These are phyloP conservation scores for Scheffersomyces illinoinensis DNA, from an alignment of 1,139 yeast species.

Conservation along the genomic window DNA sequence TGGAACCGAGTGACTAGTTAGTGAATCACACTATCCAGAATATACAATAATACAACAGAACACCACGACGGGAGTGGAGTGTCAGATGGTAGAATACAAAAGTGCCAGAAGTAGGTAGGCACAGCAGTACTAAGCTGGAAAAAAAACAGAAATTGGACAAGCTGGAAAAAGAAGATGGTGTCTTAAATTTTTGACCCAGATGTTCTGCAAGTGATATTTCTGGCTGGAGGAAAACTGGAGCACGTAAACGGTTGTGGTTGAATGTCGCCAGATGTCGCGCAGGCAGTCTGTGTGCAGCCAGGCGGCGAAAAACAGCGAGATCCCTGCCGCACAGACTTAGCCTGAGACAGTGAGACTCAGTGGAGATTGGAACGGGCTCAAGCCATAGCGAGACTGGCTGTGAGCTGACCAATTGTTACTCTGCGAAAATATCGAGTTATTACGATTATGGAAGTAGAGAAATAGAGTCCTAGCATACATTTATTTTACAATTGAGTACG, in stretches of 20 bases:
- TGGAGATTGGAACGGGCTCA: neutral
- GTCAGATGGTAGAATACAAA: neutral
- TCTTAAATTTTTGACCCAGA: neutral
- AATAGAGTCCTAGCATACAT: no score
- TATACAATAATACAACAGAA: neutral
- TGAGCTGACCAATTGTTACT: neutral
- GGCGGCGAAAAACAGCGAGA: neutral
- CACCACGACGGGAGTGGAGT: neutral
- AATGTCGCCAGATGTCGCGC: neutral
- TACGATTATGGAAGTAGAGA: no score
- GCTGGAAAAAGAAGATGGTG: neutral
- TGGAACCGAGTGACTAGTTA: neutral
- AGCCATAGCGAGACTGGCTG: neutral
- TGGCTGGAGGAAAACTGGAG: neutral
- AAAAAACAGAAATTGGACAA: neutral
- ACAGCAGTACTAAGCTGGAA: neutral
- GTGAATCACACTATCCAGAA: neutral
- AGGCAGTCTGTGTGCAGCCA: neutral
- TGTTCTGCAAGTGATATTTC: neutral
- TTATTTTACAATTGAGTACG: no score
- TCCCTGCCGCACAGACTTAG: neutral
- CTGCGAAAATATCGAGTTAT: no score
- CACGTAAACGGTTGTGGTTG: neutral
- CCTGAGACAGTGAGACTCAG: neutral
- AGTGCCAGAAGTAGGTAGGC: neutral